Evolutionary conservation across 768 basidiomycete genomes (phyloP), one percentile per base, ranked within the genome.

Genomic region (Suillus ampliporus): DNA sequence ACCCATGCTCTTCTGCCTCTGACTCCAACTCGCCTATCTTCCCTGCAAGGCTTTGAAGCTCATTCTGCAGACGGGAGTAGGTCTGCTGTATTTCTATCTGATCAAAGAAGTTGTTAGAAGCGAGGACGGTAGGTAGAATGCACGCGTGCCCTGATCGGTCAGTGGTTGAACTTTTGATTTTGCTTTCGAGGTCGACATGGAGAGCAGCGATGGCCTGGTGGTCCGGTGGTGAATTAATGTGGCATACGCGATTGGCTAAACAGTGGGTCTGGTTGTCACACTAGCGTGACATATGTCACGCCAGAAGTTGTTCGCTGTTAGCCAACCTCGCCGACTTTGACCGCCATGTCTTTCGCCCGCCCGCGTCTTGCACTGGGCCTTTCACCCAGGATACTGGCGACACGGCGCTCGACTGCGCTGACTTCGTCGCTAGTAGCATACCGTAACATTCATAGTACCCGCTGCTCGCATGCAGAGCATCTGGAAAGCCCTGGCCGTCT

Each of bases 1-100:
- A 95, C 97, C 84, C 83, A 75, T 99, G 95, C 73, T 99, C 97
- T 65, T 99, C 97, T 21, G 94, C 88, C 71, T 99, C 97, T 67
- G 90, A 87, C 75, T 99, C 97, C 37, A 99, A 83, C 77, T 99
- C 97, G 64, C 93, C 92, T 68, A 99, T 96, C 79, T 99, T 99
- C 66, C 89, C 86, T 41, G 95, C 94, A 31, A 99, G 78, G n/a
- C 88, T 85, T 75, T 96, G 94, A 34, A 99, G 80, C 54, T 99
- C 97, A 77, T 85, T 92, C 76, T 96, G 92, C 70, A 91, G 83
- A 62, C 89, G 87, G 65, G 88, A 82, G 71, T 92, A 97, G 47
- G 82, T 90, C 77, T 89, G 86, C 76, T 94, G 91, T 61, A 95
- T 86, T 76, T 95, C 94, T 94, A 81, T 82, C 85, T 86, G 73